Evolutionary conservation across 306 rosid species (phyloP), one percentile per base, ranked within the genome.

Genomic region (Rubus idaeus): DNA sequence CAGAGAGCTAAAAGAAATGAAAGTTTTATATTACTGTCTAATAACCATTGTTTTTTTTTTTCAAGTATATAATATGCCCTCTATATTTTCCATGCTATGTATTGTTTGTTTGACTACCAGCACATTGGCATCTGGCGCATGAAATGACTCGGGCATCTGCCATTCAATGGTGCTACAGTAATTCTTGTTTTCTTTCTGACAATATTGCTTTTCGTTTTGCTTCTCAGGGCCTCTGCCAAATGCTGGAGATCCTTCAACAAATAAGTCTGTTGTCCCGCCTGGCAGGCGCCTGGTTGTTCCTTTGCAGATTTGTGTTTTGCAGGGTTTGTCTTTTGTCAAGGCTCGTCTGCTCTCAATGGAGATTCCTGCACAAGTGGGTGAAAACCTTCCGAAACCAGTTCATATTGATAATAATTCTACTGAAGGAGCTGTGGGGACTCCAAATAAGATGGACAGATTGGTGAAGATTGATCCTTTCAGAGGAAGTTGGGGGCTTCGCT

Each of bases 291-390:
- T 96, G 79, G 84, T 87, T 79, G 93, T 96, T 79, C 99, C 98
- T 17, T 78, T 96, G 83, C 94, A 91, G 82, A 89, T 92, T 79
- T 96, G 97, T 81, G 99, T 96, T 78, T 75, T 91, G 71, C 98
- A 93, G 77, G 97, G 99, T 73, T 81, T 96, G 86, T 96, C 96
- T 67, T 89, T 91, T 75, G 97, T 92, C 11, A 96, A 92, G 86
- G 99, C 99, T 71, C 90, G 89, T 63, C 86, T 96, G 84, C 98
- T 96, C 76, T 92, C 97, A 21, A 92, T 96, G 99, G 99, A 96
- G 71, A 91, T 96, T 91, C 98, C 99, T 70, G 99, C 98, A 44
- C 89, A 89, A 65, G 94, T 96, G 72, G 90, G 97, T 70, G 89
- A 91, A 81, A 86, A 70, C 83, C 91, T 96, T 88, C 92, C 94